Evolutionary conservation across 2,329 filamentous ascomycete genomes (phyloP).

Genomic region (Aspergillus melleus): DNA sequence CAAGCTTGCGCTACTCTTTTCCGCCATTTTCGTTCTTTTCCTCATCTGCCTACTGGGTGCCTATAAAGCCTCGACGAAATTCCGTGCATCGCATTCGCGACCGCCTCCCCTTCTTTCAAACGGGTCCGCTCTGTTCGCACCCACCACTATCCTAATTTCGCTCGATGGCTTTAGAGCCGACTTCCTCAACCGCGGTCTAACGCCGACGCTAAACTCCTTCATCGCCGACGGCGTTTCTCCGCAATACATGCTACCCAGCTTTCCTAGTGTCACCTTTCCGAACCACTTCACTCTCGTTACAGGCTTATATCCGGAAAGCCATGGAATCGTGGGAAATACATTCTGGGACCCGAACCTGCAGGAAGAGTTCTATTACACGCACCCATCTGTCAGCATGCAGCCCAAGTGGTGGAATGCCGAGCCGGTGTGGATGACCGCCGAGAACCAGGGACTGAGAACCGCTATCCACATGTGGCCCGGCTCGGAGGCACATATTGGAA

Average conservation of each 20-base stretch:
- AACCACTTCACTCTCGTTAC: slow-evolving; percentile 95
- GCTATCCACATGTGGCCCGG: slow-evolving; percentile 99
- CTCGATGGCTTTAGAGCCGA: slow-evolving; percentile 95
- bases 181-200: slow-evolving; percentile 80
- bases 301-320: slow-evolving; percentile 86
- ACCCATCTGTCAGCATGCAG: slow-evolving; percentile 72
- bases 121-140: slow-evolving; percentile 83
- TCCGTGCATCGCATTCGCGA: slow-evolving; percentile 26
- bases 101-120: slow-evolving; percentile 57
- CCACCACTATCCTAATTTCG: slow-evolving; percentile 90
- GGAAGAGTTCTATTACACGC: slow-evolving; percentile 85
- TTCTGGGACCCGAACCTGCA: slow-evolving; percentile 83
- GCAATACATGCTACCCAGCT: slow-evolving; percentile 88
- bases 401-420: slow-evolving; percentile 94
- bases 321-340: slow-evolving; percentile 89
- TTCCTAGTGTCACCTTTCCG: slow-evolving; percentile 94
- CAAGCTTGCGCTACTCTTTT: slow-evolving; percentile 41
- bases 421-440: slow-evolving; percentile 90
- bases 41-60: slow-evolving; percentile 56
- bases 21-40: slow-evolving; percentile 54
- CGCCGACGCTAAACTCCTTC: slow-evolving; percentile 77
- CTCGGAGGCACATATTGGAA: slow-evolving; percentile 79
- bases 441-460: slow-evolving; percentile 72
- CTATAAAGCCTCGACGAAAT: slow-evolving; percentile 54
- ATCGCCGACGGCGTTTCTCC: slow-evolving; percentile 83